phyloP scores from a whole-genome alignment of 495 filamentous ascomycete genomes.

The Podospora sp. region DNA sequence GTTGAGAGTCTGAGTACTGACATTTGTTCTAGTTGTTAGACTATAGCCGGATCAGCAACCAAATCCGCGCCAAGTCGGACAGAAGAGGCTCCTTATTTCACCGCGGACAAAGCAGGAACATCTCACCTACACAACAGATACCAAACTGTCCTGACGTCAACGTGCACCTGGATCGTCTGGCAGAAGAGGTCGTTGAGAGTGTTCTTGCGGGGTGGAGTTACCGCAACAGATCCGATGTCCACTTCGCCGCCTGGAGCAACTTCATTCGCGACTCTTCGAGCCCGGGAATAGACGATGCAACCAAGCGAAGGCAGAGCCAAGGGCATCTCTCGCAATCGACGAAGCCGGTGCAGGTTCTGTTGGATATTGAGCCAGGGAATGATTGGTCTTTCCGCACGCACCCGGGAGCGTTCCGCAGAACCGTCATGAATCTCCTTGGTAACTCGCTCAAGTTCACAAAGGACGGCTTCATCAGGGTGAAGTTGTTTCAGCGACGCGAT shows the following conservation, averaged over 20 bases:
- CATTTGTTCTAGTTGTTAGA: slow-evolving; percentile 50
- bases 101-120: not conserved
- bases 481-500: slow-evolving; percentile 51
- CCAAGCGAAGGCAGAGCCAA: not conserved
- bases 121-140: not conserved
- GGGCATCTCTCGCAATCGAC: not conserved
- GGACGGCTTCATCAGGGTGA: slow-evolving; percentile 64
- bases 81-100: slow-evolving; percentile 14
- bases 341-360: slow-evolving; percentile 50
- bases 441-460: slow-evolving; percentile 81
- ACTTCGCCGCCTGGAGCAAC: slow-evolving; percentile 20
- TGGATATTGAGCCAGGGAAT: slow-evolving; percentile 62
- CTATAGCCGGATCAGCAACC: slow-evolving; percentile 67
- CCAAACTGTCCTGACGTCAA: not conserved
- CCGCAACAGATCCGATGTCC: slow-evolving; percentile 30
- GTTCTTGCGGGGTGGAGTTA: slow-evolving; percentile 57
- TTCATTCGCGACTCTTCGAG: not conserved
- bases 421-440: slow-evolving; percentile 80
- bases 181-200: slow-evolving; percentile 63
- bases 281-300: not conserved
- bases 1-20: slow-evolving; percentile 17
- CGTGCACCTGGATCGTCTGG: slow-evolving; percentile 49
- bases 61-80: slow-evolving; percentile 25
- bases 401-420: slow-evolving; percentile 70
- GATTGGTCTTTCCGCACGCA: slow-evolving; percentile 69